phyloP scores from a whole-genome alignment of 306 rosid genomes.

The Vicia faba region DNA sequence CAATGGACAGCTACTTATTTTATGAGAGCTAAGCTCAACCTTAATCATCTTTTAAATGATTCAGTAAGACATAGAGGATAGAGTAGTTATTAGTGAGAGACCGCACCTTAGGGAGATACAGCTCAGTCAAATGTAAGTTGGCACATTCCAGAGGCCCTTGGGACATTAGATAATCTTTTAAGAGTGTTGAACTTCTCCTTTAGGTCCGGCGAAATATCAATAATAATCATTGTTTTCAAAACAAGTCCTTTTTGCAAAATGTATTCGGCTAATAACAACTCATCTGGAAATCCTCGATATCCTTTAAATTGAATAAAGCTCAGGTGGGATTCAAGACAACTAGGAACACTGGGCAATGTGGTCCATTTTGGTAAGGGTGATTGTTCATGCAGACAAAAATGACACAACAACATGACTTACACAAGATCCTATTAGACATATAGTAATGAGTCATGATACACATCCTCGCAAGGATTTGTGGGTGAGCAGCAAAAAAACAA shows the following conservation, averaged over 20 bases:
- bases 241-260: background rate
- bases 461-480: background rate
- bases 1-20: no score
- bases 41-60: no score
- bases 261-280: background rate
- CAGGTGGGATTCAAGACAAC: background rate
- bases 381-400: background rate
- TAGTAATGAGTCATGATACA: no score
- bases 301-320: background rate
- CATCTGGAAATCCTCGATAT: background rate
- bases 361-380: background rate
- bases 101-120: no score
- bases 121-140: background rate
- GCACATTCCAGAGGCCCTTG: conserved; percentile 10
- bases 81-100: no score
- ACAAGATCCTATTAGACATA: no score
- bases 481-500: background rate
- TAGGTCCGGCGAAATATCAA: background rate
- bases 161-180: background rate
- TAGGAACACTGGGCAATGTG: background rate
- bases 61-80: no score
- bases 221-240: background rate
- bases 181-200: background rate
- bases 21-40: no score
- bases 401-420: background rate